Evolutionary conservation across 2,329 filamentous ascomycete genomes (phyloP).

Genomic region (Pseudopithomyces chartarum): DNA sequence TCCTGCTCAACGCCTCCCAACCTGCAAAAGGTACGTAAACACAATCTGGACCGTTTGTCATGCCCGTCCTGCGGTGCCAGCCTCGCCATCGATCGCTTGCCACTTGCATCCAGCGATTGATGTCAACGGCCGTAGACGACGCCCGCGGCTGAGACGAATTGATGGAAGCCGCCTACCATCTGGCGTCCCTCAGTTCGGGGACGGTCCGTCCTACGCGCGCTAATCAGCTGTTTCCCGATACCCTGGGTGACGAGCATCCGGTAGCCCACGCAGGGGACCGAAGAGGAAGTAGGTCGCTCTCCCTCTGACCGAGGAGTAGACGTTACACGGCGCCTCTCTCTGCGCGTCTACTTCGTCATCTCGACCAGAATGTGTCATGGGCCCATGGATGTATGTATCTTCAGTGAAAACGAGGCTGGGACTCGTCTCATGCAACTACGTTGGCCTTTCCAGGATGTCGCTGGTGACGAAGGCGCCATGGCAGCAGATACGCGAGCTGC

Average conservation of each 20-base stretch:
- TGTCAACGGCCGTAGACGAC: not conserved
- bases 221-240: not conserved
- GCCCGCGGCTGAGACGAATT: conserved; percentile 1
- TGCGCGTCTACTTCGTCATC: not conserved
- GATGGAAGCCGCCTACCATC: not conserved
- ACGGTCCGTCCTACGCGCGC: not conserved
- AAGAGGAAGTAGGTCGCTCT: conserved; percentile 4
- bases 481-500: conserved; percentile 7
- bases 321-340: not conserved
- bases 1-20: too few species aligned
- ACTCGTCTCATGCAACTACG: conserved; percentile 7
- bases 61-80: not conserved
- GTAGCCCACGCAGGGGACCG: not conserved
- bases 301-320: not conserved
- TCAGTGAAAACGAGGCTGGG: not conserved
- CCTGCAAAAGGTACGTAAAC: not conserved
- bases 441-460: not conserved
- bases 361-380: not conserved
- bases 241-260: conserved; percentile 1
- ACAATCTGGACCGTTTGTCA: not conserved
- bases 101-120: not conserved
- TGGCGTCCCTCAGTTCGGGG: not conserved
- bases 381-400: not conserved
- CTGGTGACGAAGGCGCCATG: not conserved
- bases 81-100: not conserved